These are phyloP conservation scores for Aspergillus ustus DNA, from an alignment of 2,329 filamentous ascomycete genomes.

Conservation along the genomic window DNA sequence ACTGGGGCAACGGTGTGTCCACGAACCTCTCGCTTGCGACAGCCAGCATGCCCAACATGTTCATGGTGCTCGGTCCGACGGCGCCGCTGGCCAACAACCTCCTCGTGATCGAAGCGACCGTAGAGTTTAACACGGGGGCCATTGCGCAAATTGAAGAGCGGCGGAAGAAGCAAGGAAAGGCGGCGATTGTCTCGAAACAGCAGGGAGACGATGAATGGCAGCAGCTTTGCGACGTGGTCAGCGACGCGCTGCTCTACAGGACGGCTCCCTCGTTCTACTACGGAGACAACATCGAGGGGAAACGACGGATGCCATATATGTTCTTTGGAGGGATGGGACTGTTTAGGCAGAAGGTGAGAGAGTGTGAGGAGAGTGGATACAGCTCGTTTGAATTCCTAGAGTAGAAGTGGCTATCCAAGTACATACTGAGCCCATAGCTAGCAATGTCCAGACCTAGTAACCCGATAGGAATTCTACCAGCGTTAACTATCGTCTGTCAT, in stretches of 20 bases:
- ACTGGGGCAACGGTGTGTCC: slow-evolving; percentile 29
- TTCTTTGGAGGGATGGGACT: not conserved
- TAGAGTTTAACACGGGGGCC: slow-evolving; percentile 7
- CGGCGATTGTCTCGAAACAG: slow-evolving; percentile 11
- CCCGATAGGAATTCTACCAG: not conserved
- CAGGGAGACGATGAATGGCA: slow-evolving; percentile 5
- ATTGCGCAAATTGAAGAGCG: not conserved
- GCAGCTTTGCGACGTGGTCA: not conserved
- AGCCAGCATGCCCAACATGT: slow-evolving; percentile 51
- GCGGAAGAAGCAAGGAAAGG: not conserved
- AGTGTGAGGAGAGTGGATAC: not conserved
- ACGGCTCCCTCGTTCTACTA: not conserved
- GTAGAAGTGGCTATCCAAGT: not conserved
- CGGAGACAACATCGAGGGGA: not conserved
- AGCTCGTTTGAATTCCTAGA: not conserved
- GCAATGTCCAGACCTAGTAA: not conserved
- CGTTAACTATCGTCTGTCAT: not conserved
- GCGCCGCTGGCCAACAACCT: slow-evolving; percentile 42
- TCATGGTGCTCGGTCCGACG: slow-evolving; percentile 47
- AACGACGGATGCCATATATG: not conserved
- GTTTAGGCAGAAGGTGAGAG: not conserved
- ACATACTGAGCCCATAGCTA: not conserved
- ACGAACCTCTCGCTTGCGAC: slow-evolving; percentile 16
- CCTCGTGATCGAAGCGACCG: slow-evolving; percentile 35
- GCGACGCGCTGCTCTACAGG: not conserved